phyloP scores from a whole-genome alignment of 1,284 basidiomycete genomes.

The Heliocybe sulcata region DNA sequence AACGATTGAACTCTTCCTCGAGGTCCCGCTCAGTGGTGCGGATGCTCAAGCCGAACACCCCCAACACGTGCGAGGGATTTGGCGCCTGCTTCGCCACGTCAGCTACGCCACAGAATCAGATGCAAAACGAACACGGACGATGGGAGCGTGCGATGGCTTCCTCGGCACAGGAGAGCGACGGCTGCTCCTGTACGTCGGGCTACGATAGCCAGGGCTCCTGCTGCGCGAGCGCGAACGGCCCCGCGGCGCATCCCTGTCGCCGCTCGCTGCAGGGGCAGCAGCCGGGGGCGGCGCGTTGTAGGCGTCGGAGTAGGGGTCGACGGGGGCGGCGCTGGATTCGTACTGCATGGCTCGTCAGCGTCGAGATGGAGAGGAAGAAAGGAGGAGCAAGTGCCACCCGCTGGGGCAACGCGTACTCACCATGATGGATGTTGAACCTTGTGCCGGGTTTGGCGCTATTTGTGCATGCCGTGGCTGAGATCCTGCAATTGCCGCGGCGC shows the following conservation, averaged over 20 bases:
- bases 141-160: slow-evolving; percentile 62
- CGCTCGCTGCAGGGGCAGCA: slow-evolving; percentile 27
- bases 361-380: slow-evolving; percentile 11
- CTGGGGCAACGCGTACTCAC: slow-evolving; percentile 31
- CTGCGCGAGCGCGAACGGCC: slow-evolving; percentile 51
- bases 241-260: slow-evolving; percentile 48
- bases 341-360: slow-evolving; percentile 33
- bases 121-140: slow-evolving; percentile 41
- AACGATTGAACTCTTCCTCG: slow-evolving; percentile 88
- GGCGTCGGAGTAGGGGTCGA: slow-evolving; percentile 78
- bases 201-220: slow-evolving; percentile 51
- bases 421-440: slow-evolving; percentile 50
- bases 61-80: slow-evolving; percentile 84
- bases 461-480: slow-evolving; percentile 11
- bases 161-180: slow-evolving; percentile 34
- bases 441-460: slow-evolving; percentile 22
- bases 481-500: slow-evolving; percentile 18
- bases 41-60: slow-evolving; percentile 95
- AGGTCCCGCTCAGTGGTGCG: slow-evolving; percentile 91
- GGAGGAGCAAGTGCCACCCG: not conserved
- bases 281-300: slow-evolving; percentile 60
- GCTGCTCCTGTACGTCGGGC: slow-evolving; percentile 41
- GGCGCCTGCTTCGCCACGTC: slow-evolving; percentile 57
- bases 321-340: slow-evolving; percentile 48
- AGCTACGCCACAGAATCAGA: slow-evolving; percentile 19